Base-by-base conservation (phyloP, 805 yeast species). In the Tanozyma kutaoensis region DNA sequence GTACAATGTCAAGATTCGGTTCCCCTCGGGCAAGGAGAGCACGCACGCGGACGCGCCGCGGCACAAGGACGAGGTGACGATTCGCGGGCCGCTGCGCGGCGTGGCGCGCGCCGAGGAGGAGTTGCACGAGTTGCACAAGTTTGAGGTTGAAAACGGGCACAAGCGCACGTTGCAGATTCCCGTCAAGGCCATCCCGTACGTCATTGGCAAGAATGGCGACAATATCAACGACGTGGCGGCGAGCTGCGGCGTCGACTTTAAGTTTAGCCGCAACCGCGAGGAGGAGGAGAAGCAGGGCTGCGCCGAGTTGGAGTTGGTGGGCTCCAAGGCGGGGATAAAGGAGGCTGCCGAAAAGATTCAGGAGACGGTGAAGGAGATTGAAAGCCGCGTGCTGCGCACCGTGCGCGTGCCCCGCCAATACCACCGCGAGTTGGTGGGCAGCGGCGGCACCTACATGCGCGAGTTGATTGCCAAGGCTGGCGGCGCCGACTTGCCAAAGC, bases 181-280 rank as follows among this genome's bases (percentile, higher is more conserved):
- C 21, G 48, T 64, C 23, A 69, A 66, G 34, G 76, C 84, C n/a
- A 67, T 88, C 33, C 67, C 95, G 13, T 67, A 84, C 46, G 74
- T 91, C 32, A 85, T 91, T 48, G 98, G 98, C 43, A 84, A 79
- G 45, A 63, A 66, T 33, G 96, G 97, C 47, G 88, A 81, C 34
- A 69, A 66, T 27, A 77, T 91, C 43, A 79, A 75, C 35, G 81
- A 78, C 44, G 76, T 93, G 31, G 70, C 81, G 34, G 85, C 76
- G 27, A 70, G 66, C 22, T 56, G 73, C 21, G 80, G 76, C 24
- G 70, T 74, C 27, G 76, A 74, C 37, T 62, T 71, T 48, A 45
- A 50, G 27, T 57, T 61, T 37, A 45, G 47, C 33, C 56, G 63
- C 38, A 57, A 57, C 30, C 48, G 48, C 19, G 63, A 58, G 14